These are phyloP conservation scores for Penicillium sclerotigenum DNA, from an alignment of 2,329 filamentous ascomycete species.

Conservation along the genomic window DNA sequence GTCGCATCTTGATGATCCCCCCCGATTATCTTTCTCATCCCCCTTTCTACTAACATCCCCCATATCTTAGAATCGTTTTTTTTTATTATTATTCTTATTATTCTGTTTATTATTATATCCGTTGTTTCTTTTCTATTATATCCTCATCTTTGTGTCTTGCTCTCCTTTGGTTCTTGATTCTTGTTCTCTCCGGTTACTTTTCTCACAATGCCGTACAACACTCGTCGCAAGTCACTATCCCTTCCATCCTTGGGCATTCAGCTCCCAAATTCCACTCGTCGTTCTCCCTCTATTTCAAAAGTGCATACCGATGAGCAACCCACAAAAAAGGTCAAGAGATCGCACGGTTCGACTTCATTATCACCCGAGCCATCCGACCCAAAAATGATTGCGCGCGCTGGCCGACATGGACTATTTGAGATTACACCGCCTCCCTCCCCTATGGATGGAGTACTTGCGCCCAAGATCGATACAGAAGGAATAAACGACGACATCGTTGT, in stretches of 20 bases:
- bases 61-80: conserved; percentile 8
- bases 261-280: conserved; percentile 61
- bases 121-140: conserved; percentile 8
- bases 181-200: conserved; percentile 17
- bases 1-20: conserved; percentile 22
- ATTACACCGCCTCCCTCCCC: conserved; percentile 80
- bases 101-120: conserved; percentile 16
- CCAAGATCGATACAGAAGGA: conserved; percentile 70
- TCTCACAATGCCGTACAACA: conserved; percentile 83
- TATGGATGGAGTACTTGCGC: conserved; percentile 46
- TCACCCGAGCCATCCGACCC: conserved; percentile 40
- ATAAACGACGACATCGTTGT: conserved; percentile 96
- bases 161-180: conserved; percentile 8
- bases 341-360: conserved; percentile 56
- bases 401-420: conserved; percentile 56
- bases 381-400: conserved; percentile 22
- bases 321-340: conserved; percentile 74
- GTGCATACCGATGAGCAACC: conserved; percentile 55
- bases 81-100: conserved; percentile 19
- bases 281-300: conserved; percentile 61
- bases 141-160: neutral
- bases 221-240: conserved; percentile 91
- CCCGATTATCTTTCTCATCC: conserved; percentile 17
- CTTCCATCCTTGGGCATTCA: conserved; percentile 90
- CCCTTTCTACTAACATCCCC: conserved; percentile 12